Evolutionary conservation across 2,329 filamentous ascomycete species (phyloP).

Genomic region (Thyridium curvatum): DNA sequence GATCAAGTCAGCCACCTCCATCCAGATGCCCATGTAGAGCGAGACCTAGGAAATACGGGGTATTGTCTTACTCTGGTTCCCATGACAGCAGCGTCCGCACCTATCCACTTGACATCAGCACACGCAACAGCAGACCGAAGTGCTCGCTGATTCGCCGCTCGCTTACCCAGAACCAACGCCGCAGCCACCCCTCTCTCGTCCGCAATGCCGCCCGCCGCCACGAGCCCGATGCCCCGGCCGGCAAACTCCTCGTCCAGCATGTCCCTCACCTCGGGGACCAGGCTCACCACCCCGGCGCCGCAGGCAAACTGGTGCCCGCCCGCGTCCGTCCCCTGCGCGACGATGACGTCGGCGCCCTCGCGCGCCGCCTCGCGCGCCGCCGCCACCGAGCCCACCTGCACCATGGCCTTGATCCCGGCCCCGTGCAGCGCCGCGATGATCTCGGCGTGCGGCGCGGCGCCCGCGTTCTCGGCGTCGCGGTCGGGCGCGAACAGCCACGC

Average conservation of each 20-base stretch:
- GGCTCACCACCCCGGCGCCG: constrained; percentile 46
- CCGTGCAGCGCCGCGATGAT: constrained; percentile 29
- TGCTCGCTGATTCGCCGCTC: background rate
- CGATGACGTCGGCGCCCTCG: constrained; percentile 50
- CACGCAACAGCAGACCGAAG: too few species aligned
- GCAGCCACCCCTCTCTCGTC: constrained; percentile 50
- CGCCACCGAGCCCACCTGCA: constrained; percentile 55
- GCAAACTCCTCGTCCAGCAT: constrained; percentile 32
- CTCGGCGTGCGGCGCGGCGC: constrained; percentile 27
- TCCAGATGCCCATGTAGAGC: background rate
- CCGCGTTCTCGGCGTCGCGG: constrained; percentile 25
- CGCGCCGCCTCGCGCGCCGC: constrained; percentile 42
- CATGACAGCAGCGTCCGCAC: constrained; percentile 36
- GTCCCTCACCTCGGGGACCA: constrained; percentile 51
- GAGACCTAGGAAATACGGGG: background rate
- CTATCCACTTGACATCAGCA: constrained; percentile 14
- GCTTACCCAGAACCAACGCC: constrained; percentile 45
- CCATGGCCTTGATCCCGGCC: constrained; percentile 41
- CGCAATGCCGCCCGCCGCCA: constrained; percentile 56
- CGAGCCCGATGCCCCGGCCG: constrained; percentile 27
- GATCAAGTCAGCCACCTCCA: too few species aligned
- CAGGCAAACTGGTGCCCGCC: constrained; percentile 55
- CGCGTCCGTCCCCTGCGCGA: constrained; percentile 58
- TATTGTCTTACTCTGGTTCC: constrained; percentile 25
- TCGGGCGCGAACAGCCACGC: constrained; percentile 63